Evolutionary conservation across 2,329 filamentous ascomycete species (phyloP), one percentile per base, ranked within the genome.

Genomic region (Aspergillus sp.): DNA sequence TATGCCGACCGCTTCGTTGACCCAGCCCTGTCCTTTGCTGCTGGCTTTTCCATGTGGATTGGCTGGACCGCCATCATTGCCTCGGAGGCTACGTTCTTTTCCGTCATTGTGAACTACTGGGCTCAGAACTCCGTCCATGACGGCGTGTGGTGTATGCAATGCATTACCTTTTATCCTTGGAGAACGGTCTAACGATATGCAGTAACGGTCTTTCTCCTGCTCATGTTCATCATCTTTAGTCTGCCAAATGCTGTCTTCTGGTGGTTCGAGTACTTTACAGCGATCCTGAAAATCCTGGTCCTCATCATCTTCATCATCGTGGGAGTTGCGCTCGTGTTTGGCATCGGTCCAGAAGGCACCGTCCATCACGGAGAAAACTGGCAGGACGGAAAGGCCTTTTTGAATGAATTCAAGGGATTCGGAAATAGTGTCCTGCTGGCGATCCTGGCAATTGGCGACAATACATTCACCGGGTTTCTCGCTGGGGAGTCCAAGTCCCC

Each of bases 1-100:
- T 54, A 59, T 17, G 56, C 56, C 6, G 53, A 50, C 38, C 56
- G 56, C 3, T 58, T 47, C 15, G 56, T 58, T 9, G 56, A 58
- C 18, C 56, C 56, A n/a, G 56, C 56, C 11, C 42, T 59, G 7
- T 18, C 52, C 8, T 58, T 58, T 42, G 56, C 34, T 12, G 38
- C 41, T 12, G 52, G 56, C 4, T 45, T 58, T 34, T 22, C 39
- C 18, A 34, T 34, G 24, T 58, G 47, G 41, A 30, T 58, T 15
- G 56, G 45, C 13, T 58, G 48, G 36, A 59, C 44, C 6, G 48
- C 56, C 5, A 43, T 59, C 8, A 26, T 59, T 4, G 52, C 56
- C 1, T 48, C 48, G 2, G 52, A 59, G 24, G 52, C 42, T 1
- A 36, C 48, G 5, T 52, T 53, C 22, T 51, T 53, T 32, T 9